Conservation (phyloP, 2,329 filamentous ascomycete species). For the Colletotrichum neosansevieriae region DNA sequence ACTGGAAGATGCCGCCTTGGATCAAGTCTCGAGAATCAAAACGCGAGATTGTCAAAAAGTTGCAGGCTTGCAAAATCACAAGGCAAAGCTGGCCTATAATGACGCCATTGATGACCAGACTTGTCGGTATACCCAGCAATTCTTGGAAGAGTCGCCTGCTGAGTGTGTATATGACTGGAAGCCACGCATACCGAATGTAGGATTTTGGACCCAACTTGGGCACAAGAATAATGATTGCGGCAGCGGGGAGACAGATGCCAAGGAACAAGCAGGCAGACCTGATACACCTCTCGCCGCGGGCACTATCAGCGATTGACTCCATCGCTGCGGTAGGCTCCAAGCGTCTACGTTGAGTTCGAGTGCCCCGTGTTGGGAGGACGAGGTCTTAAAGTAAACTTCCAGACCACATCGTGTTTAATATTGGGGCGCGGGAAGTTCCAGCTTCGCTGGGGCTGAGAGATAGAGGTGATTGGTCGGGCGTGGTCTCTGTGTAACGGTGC, state of each 20-base stretch:
- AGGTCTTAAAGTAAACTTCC: too few species aligned
- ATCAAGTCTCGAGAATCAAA: not conserved
- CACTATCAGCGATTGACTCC: not conserved
- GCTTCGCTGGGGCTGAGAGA: too few species aligned
- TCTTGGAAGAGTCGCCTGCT: not conserved
- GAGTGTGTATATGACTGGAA: not conserved
- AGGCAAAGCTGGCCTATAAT: not conserved
- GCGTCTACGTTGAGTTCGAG: too few species aligned
- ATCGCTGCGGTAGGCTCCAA: not conserved
- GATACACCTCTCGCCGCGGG: too few species aligned
- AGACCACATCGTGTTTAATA: too few species aligned
- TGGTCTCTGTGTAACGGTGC: too few species aligned
- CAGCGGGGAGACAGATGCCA: not conserved
- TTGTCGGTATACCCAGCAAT: not conserved
- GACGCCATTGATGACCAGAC: not conserved
- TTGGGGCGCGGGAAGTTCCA: too few species aligned
- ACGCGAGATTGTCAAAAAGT: not conserved
- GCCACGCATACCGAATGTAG: not conserved
- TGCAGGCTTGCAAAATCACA: not conserved
- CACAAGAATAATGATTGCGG: not conserved
- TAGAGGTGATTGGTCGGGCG: too few species aligned
- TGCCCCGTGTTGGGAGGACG: too few species aligned
- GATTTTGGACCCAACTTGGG: not conserved
- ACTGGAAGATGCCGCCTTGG: not conserved
- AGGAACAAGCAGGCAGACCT: not conserved